Base-by-base conservation (phyloP, 768 basidiomycete genomes). In the Imleria badia region DNA sequence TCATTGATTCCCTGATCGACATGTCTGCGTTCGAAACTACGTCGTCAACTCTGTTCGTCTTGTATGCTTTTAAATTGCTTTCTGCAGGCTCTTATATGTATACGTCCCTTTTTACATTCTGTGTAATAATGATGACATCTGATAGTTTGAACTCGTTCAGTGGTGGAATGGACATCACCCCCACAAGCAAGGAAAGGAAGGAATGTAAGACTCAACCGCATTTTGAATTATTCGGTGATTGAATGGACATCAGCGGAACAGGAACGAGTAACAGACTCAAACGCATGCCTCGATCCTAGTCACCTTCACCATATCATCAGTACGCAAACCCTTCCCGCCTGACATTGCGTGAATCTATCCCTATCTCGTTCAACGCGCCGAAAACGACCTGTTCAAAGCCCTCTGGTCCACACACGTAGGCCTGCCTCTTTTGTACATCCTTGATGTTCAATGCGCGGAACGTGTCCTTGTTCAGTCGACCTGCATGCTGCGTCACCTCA, bases 371-470 rank as follows among this genome's bases (percentile, higher is more conserved):
- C 53, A 83, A 58, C 1, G 64, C 64, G 6, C 56, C 60, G n/a
- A 76, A 44, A 2, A 76, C 70, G 26, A 63, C 62, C 42, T 69
- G 62, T 62, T 82, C 81, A 48, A 81, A 83, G 3, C 60, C 62
- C 22, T 66, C 69, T 1, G 82, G 78, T 4, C 83, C 83, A 63
- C 83, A 84, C 13, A 85, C 42, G 55, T 75, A 84, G 1, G 69
- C 62, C n/a, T 72, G 65, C 41, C 70, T 66, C 13, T 61, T 67
- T 22, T 36, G 38, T 8, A 68, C 10, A 2, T 60, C 64, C 38
- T 19, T 56, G 2, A 59, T 39, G 34, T 54, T 22, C 47, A 60
- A 40, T 3, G 29, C 34, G 7, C 30, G 23, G 31, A 66, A 50
- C 15, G 48, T 17, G 3, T 50, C 50, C 45, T 52, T 30, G 39